Base-by-base conservation (phyloP, 257 asterid genomes). In the Fraxinus pennsylvanica region DNA sequence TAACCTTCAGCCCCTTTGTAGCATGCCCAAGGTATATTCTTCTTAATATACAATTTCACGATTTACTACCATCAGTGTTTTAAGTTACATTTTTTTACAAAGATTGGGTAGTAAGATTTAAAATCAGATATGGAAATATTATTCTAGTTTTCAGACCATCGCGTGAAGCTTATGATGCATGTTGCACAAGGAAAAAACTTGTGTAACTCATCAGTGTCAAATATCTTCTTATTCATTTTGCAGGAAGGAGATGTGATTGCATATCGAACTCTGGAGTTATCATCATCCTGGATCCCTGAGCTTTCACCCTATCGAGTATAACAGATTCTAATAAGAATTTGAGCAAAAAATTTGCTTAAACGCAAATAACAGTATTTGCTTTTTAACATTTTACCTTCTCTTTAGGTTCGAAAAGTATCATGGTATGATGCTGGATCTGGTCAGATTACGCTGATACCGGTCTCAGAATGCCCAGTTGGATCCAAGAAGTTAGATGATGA, bases 221-320 rank as follows among this genome's bases (percentile, higher is more conserved):
- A n/a, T 33, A 19, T 70, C 2, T 45, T 69, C 27, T 36, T 71
- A 3, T 15, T 41, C 59, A 35, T 57, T 79, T 83, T 76, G 74
- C 91, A 96, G 99, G 91, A 83, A 84, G 98, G 97, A 77, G 97
- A 92, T 80, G 83, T 91, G 86, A 87, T 96, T 78, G 97, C 90
- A 15, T 96, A 93, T 73, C 92, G 94, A 41, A 27, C 91, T 74
- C 89, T 93, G 79, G 97, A 93, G 82, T 87, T 96, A 74, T 92
- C 99, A 76, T 93, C 99, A 21, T 80, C 91, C 81, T 93, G 98
- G 98, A 92, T 96, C 72, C 99, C 99, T 30, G 97, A 90, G 87
- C 86, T 90, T 76, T 90, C 97, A 61, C 76, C 87, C 7, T 87
- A 70, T 82, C 92, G 96, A 86, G 99, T 96, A 96, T 79, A 67